Conservation (phyloP, 805 yeast species). For the Cyberlindnera euphorbiae region DNA sequence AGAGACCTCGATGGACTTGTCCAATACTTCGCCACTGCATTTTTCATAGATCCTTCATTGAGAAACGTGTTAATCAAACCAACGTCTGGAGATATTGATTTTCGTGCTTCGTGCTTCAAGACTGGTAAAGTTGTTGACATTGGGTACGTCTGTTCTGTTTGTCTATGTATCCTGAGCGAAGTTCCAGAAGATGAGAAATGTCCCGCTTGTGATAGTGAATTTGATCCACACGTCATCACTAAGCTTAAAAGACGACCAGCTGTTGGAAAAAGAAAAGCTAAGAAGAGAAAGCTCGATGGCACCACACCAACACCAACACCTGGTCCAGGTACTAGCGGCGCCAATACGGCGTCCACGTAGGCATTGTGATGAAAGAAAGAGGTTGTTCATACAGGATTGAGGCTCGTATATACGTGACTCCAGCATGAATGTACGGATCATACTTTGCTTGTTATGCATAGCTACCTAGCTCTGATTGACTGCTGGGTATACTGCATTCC, state of each 20-base stretch:
- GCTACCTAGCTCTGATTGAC: too few relatives aligned
- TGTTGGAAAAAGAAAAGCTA: slow-evolving; percentile 36
- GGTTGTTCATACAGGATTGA: too few relatives aligned
- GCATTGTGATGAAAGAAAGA: too few relatives aligned
- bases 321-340: slow-evolving; percentile 1
- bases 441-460: too few relatives aligned
- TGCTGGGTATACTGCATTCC: too few relatives aligned
- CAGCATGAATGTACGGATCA: too few relatives aligned
- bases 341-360: not conserved
- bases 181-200: slow-evolving; percentile 67
- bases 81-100: slow-evolving; percentile 80
- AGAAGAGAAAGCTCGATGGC: slow-evolving; percentile 30
- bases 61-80: slow-evolving; percentile 77
- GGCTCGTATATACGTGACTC: too few relatives aligned
- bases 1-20: slow-evolving; percentile 70
- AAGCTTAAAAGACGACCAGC: slow-evolving; percentile 58
- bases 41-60: slow-evolving; percentile 80
- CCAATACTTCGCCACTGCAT: slow-evolving; percentile 78
- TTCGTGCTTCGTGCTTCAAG: slow-evolving; percentile 88
- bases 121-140: slow-evolving; percentile 89
- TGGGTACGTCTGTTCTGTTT: slow-evolving; percentile 93
- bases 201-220: slow-evolving; percentile 81
- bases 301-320: slow-evolving; percentile 2
- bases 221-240: slow-evolving; percentile 58
- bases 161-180: slow-evolving; percentile 71